Evolutionary conservation across 139 green algal species (phyloP).

Genomic region (Chlamydomonas sphaeroides): DNA sequence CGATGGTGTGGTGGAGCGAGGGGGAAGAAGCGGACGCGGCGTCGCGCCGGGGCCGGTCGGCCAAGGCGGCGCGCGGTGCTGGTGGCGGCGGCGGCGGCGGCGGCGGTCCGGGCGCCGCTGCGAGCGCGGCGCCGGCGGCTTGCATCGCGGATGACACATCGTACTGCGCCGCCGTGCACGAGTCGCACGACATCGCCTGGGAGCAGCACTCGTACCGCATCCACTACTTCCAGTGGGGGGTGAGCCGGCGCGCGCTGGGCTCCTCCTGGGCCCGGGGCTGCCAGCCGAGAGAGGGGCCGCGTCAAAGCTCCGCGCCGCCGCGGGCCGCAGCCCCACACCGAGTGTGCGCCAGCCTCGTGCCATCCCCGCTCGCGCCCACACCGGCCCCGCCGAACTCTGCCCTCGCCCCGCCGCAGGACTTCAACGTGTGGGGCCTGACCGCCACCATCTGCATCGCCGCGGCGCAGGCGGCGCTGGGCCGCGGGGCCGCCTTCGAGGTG

Average conservation of each 20-base stretch:
- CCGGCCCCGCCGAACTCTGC: background rate
- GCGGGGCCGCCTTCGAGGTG: background rate
- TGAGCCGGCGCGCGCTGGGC: no score
- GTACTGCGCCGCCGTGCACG: constrained; percentile 9
- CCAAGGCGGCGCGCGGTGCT: no score
- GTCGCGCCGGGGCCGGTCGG: no score
- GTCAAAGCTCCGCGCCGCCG: no score
- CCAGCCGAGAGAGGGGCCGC: no score
- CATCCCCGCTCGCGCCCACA: no score
- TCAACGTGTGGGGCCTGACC: constrained; percentile 75
- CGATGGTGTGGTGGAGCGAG: background rate
- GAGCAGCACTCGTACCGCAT: constrained; percentile 51
- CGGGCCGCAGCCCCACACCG: no score
- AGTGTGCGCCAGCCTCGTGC: no score
- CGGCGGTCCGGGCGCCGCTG: background rate
- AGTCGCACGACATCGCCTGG: constrained; percentile 54
- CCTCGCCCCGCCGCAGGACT: background rate
- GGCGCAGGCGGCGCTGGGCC: constrained; percentile 9
- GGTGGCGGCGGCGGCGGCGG: background rate
- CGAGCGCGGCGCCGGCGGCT: background rate
- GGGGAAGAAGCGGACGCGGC: background rate
- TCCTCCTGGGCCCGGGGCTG: no score
- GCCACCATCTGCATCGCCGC: constrained; percentile 66
- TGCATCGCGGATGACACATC: background rate
- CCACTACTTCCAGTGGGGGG: constrained; percentile 49